Evolutionary conservation across 2,329 filamentous ascomycete species (phyloP).

Genomic region (Lithohypha guttulata): DNA sequence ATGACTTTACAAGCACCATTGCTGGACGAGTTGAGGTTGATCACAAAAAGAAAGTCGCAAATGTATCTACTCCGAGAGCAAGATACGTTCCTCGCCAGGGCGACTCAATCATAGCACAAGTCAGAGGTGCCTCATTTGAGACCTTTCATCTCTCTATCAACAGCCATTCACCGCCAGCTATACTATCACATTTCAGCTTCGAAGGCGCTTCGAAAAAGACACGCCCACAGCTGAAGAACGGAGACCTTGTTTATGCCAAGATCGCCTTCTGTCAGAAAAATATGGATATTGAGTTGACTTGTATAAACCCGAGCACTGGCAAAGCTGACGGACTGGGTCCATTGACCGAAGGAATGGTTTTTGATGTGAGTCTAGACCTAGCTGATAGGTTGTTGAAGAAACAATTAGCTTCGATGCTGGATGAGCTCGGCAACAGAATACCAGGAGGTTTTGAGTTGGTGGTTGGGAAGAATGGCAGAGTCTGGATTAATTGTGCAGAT

Average conservation of each 20-base stretch:
- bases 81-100: constrained; percentile 70
- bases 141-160: constrained; percentile 71
- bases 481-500: constrained; percentile 71
- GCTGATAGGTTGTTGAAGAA: constrained; percentile 62
- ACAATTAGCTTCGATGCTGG: constrained; percentile 61
- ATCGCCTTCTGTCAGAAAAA: constrained; percentile 66
- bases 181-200: constrained; percentile 82
- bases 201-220: constrained; percentile 89
- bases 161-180: constrained; percentile 49
- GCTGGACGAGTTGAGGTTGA: constrained; percentile 30
- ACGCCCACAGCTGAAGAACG: constrained; percentile 61
- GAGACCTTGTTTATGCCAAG: constrained; percentile 80
- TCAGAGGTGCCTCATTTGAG: constrained; percentile 65
- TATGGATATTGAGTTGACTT: constrained; percentile 84
- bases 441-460: constrained; percentile 73
- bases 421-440: constrained; percentile 70
- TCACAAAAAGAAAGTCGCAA: constrained; percentile 30
- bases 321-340: constrained; percentile 82
- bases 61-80: constrained; percentile 28
- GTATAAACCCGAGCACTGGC: constrained; percentile 73
- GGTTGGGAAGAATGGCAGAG: constrained; percentile 79
- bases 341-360: constrained; percentile 76
- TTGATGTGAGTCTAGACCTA: constrained; percentile 67
- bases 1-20: constrained; percentile 27
- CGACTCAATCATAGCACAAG: constrained; percentile 80